phyloP scores from a whole-genome alignment of 768 basidiomycete species.

The Daedaleopsis sinensis region DNA sequence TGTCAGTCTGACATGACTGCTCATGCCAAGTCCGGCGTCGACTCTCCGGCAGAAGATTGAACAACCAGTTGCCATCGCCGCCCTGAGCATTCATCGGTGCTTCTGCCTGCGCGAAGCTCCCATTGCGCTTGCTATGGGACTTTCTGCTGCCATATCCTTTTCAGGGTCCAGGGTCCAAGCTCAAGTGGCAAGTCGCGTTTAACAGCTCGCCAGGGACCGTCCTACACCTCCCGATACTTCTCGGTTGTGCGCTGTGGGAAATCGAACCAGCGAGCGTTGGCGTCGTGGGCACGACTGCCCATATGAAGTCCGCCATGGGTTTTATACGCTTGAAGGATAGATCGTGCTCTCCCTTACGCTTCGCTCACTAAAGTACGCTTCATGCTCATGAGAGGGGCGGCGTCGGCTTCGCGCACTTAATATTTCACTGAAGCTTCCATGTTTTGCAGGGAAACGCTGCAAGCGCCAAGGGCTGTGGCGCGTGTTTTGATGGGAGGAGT shows the following conservation, averaged over 20 bases:
- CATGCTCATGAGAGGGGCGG: not conserved
- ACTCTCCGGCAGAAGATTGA: too few relatives aligned
- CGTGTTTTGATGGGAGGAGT: not conserved
- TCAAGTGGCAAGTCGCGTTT: not conserved
- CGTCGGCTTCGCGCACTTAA: not conserved
- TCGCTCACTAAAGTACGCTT: not conserved
- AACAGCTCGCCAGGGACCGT: slow-evolving; percentile 5
- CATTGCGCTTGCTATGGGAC: not conserved
- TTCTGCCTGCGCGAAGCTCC: not conserved
- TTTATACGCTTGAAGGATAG: slow-evolving; percentile 3
- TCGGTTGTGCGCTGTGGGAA: slow-evolving; percentile 1
- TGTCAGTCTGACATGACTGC: too few relatives aligned
- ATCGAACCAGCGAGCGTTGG: slow-evolving; percentile 3
- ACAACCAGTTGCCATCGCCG: too few relatives aligned
- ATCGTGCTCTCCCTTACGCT: not conserved
- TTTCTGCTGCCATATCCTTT: not conserved
- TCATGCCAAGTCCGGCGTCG: too few relatives aligned
- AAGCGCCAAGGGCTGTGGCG: not conserved
- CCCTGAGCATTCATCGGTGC: not conserved
- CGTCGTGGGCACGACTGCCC: slow-evolving; percentile 4
- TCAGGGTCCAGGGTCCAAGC: not conserved
- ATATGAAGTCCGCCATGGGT: not conserved
- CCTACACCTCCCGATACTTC: slow-evolving; percentile 1
- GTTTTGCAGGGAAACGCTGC: not conserved
- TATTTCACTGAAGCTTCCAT: too few relatives aligned